These are phyloP conservation scores for Geoglossum glabrum DNA, from an alignment of 495 filamentous ascomycete genomes.

Conservation along the genomic window DNA sequence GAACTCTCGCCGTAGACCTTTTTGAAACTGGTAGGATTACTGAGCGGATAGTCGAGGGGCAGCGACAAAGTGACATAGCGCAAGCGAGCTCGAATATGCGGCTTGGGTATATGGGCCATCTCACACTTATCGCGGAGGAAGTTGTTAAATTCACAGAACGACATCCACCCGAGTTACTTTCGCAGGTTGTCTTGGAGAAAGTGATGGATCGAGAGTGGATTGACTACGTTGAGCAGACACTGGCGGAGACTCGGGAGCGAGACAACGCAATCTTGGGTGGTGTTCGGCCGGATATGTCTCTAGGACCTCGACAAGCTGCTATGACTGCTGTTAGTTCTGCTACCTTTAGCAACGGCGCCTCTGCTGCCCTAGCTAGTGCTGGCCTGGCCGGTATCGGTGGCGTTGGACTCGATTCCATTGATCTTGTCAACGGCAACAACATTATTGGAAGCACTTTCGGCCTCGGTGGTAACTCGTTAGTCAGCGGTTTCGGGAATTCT, in stretches of 20 bases:
- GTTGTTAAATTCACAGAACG: conserved; percentile 97
- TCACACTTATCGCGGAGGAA: conserved; percentile 94
- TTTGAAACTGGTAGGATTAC: conserved; percentile 82
- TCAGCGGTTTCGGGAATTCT: conserved; percentile 87
- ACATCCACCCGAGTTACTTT: conserved; percentile 71
- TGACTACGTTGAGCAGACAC: conserved; percentile 82
- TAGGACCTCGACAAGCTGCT: conserved; percentile 44
- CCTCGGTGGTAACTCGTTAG: conserved; percentile 44
- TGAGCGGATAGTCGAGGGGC: conserved; percentile 76
- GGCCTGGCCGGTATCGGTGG: conserved; percentile 40
- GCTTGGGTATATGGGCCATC: conserved; percentile 94
- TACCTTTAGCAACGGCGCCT: conserved; percentile 34
- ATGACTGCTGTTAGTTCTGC: conserved; percentile 39
- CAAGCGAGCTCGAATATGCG: conserved; percentile 68
- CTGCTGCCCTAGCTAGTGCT: conserved; percentile 56
- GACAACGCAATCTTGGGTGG: conserved; percentile 98
- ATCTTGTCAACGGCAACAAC: conserved; percentile 45
- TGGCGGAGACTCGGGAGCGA: conserved; percentile 84
- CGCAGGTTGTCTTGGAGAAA: conserved; percentile 65
- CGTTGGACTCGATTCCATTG: conserved; percentile 50
- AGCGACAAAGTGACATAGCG: conserved; percentile 64
- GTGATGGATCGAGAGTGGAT: conserved; percentile 80
- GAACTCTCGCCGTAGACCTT: conserved; percentile 77
- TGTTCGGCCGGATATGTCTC: conserved; percentile 71
- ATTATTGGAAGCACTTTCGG: conserved; percentile 46